phyloP scores from a whole-genome alignment of 179 eudicot genomes.

The Silene coronaria region DNA sequence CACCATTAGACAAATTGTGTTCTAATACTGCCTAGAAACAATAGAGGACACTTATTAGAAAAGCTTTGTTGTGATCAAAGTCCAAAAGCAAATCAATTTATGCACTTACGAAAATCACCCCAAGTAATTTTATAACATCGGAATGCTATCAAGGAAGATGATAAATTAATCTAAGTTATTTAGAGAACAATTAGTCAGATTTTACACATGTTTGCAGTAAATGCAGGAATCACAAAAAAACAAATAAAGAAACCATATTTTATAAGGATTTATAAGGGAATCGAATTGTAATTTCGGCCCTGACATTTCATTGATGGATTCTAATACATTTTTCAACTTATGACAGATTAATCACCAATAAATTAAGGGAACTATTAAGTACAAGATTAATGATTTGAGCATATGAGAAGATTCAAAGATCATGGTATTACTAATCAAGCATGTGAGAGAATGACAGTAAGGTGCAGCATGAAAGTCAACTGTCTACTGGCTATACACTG shows the following conservation, averaged over 20 bases:
- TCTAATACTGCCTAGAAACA: background rate
- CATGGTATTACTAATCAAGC: background rate
- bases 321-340: background rate
- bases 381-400: background rate
- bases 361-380: background rate
- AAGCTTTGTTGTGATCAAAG: background rate
- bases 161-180: background rate
- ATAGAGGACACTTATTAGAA: background rate
- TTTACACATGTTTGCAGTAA: background rate
- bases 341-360: background rate
- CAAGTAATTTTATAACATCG: background rate
- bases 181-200: background rate
- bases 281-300: background rate
- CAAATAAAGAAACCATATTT: background rate
- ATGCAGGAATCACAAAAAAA: background rate
- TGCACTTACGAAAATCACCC: background rate
- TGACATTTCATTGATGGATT: background rate
- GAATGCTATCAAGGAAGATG: background rate
- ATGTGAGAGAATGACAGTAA: background rate
- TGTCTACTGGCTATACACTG: background rate
- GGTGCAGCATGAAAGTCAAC: background rate
- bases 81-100: background rate
- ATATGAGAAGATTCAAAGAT: background rate
- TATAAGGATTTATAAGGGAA: background rate
- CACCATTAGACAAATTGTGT: background rate